Base-by-base conservation (phyloP, 2,329 filamentous ascomycete genomes). In the Aschersonia sp. region DNA sequence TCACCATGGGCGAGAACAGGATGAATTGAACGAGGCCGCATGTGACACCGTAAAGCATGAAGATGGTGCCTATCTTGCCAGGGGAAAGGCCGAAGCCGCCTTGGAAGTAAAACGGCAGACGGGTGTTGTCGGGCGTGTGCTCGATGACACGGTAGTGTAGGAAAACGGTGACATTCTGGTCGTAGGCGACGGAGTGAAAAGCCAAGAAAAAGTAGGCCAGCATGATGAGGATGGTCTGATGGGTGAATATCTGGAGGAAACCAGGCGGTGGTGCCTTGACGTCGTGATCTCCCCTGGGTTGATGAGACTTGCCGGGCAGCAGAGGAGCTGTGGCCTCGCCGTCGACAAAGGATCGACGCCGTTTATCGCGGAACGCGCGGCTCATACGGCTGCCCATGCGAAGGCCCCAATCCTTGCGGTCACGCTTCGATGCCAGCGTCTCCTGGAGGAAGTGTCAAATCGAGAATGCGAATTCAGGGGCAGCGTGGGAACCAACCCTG, bases 161-260 rank as follows among this genome's bases (percentile, higher is more conserved):
- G 62, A 94, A 94, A 1, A 96, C 87, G 3, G 89, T 85, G 1
- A 97, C 76, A 2, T 91, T 73, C 59, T 94, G 89, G 63, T 97
- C 91, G 59, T 82, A 96, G 1, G 87, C 82, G 40, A 94, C 80
- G 0, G 80, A 82, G 63, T 95, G 89, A 45, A 94, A 74, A 0
- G 88, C 85, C 20, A 97, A 72, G 45, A 92, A 72, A 1, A 84
- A 84, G 64, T 97, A 96, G 0, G 82, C 75, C 2, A 86, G 52
- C 1, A 97, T 71, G 53, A 89, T 85, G 48, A 92, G 72, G 32
- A 75, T 72, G 1, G 86, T 85, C 62, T 94, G 87, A 1, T 70
- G 71, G 0, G 80, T 83, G 55, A 94, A 82, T 5, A 92, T 81
- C 51, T 88, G 78, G 9, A 61, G 63, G 60, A 82, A 74, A 6